Evolutionary conservation across 2,329 filamentous ascomycete genomes (phyloP).

Genomic region (Calonectria naviculata): DNA sequence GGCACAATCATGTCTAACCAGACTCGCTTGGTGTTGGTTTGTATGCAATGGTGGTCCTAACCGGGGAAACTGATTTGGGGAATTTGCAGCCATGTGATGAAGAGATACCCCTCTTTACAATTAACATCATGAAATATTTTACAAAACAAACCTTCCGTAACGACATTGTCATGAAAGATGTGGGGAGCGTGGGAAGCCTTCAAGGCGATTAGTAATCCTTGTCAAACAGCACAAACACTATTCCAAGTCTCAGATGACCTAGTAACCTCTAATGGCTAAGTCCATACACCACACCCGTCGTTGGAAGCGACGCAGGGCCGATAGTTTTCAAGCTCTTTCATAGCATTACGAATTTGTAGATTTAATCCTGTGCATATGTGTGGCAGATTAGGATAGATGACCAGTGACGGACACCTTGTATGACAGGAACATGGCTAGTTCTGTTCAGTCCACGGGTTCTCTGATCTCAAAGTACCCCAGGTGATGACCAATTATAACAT

Average conservation of each 20-base stretch:
- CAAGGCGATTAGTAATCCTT: neutral
- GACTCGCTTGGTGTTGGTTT: neutral
- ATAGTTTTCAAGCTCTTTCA: neutral
- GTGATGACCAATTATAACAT: neutral
- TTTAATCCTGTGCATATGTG: no score
- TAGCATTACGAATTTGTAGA: no score
- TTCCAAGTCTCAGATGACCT: neutral
- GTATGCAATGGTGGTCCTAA: neutral
- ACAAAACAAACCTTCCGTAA: neutral
- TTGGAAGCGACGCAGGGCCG: no score
- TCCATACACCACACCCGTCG: neutral
- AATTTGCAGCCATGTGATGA: slow-evolving; percentile 13
- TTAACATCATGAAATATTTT: neutral
- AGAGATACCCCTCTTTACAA: slow-evolving; percentile 37
- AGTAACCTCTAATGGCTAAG: no score
- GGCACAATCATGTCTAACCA: neutral
- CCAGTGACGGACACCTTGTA: neutral
- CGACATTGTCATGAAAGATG: no score
- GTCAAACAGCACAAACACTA: neutral
- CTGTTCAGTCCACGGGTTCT: neutral
- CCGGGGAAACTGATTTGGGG: neutral
- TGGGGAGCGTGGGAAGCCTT: no score
- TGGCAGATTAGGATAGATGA: no score
- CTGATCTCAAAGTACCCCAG: no score
- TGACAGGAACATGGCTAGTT: neutral